Base-by-base conservation (phyloP, 352 stramenopile species). In the Pythium periplocum region DNA sequence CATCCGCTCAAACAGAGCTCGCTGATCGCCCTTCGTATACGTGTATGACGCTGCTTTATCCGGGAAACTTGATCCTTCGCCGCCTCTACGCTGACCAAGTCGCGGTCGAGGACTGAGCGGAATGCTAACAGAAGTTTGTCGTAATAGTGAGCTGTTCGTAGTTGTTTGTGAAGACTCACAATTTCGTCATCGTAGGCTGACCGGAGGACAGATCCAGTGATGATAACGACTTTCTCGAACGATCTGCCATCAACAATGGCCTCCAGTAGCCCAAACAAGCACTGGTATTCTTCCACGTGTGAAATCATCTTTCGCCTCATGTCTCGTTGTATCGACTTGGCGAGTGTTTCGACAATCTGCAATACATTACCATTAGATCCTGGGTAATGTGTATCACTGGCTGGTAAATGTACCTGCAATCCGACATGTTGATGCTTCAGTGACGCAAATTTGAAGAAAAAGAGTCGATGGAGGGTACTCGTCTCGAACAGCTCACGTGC, bases 381-480 rank as follows among this genome's bases (percentile, higher is more conserved):
- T 48, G 9, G 26, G 34, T 1, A 30, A 52, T 31, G 35, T 10
- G 36, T 12, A 46, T 40, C 39, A 37, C 7, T 39, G 6, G 49
- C 37, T 1, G 11, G 46, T 2, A 36, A 44, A 37, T 58, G 34
- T 45, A 74, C 66, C 55, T 54, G 36, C 43, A 76, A 48, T 2
- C 34, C 45, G 10, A 30, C 35, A 4, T 60, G 33, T n/a, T 71
- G 57, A n/a, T 53, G 45, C 11, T 51, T 38, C 11, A 11, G 35
- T 17, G 48, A 55, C 4, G 51, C 34, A 55, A 83, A 82, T 4
- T 41, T 52, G 36, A 87, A 44, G 41, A 64, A 43, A 44, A 87
- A 83, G 12, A 87, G 61, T 2, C 71, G 68, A 62, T 87, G 76
- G 26, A 83, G 45, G 2, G 74, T 77, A 33, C 59, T 80, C 12